Conservation (phyloP, 139 green algal genomes). For the Trebouxia sp. region DNA sequence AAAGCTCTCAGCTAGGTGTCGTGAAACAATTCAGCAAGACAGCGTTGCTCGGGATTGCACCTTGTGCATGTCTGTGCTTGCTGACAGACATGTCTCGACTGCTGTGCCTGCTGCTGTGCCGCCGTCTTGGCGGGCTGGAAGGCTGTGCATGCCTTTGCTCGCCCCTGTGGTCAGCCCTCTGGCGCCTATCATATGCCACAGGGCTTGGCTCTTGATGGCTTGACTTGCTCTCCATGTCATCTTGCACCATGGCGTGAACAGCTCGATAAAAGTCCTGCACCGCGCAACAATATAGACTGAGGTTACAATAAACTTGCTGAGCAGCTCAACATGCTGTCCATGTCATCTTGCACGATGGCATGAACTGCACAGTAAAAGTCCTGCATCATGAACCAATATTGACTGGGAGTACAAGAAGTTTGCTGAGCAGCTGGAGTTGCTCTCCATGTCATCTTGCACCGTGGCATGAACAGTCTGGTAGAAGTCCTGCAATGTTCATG, state of each 20-base stretch:
- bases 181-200: neutral
- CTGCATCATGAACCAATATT: too few species aligned
- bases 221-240: neutral
- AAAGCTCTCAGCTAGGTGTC: too few species aligned
- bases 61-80: neutral
- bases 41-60: too few species aligned
- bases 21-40: too few species aligned
- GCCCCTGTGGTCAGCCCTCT: neutral
- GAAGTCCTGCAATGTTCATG: neutral
- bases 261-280: neutral
- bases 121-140: neutral
- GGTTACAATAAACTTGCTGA: too few species aligned
- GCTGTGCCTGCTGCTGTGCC: neutral
- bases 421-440: neutral
- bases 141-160: neutral
- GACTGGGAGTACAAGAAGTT: too few species aligned
- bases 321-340: too few species aligned
- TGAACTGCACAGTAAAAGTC: too few species aligned
- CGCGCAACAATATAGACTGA: too few species aligned
- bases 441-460: conserved; percentile 1
- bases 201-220: too few species aligned
- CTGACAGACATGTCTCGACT: conserved; percentile 6
- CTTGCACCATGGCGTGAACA: neutral
- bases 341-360: too few species aligned
- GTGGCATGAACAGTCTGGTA: conserved; percentile 3